phyloP scores from a whole-genome alignment of 176 grass and related monocot species.

The Oryza punctata region DNA sequence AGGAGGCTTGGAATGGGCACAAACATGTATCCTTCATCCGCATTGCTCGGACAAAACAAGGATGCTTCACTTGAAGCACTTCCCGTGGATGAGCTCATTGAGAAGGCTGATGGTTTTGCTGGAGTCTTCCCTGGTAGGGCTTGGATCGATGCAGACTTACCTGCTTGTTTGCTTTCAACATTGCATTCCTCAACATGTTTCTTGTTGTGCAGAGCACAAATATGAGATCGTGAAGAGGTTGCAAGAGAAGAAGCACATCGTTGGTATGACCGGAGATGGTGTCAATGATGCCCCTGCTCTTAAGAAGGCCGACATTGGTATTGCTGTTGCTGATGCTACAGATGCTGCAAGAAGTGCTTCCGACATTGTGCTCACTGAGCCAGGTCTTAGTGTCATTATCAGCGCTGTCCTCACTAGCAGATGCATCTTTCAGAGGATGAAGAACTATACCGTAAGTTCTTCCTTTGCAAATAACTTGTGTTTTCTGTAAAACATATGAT shows the following conservation, averaged over 20 bases:
- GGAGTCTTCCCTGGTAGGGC: conserved; percentile 93
- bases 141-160: not conserved
- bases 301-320: conserved; percentile 98
- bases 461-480: conserved; percentile 20
- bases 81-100: conserved; percentile 94
- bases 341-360: conserved; percentile 92
- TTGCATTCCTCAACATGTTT: not conserved
- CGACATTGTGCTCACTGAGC: conserved; percentile 93
- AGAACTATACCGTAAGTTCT: conserved; percentile 88
- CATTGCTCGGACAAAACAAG: conserved; percentile 84
- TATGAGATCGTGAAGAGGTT: conserved; percentile 97
- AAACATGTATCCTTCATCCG: conserved; percentile 99
- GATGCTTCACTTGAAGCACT: conserved; percentile 68
- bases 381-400: conserved; percentile 98
- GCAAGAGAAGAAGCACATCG: conserved; percentile 97
- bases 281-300: conserved; percentile 94
- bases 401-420: conserved; percentile 94
- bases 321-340: conserved; percentile 95
- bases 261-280: conserved; percentile 98
- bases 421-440: conserved; percentile 99
- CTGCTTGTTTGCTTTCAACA: not conserved
- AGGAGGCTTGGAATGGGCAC: conserved; percentile 98
- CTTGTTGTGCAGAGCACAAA: conserved; percentile 82
- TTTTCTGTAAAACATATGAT: not conserved
- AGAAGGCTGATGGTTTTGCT: conserved; percentile 98